Base-by-base conservation (phyloP, 1,139 yeast genomes). In the Kodamaea plutei region DNA sequence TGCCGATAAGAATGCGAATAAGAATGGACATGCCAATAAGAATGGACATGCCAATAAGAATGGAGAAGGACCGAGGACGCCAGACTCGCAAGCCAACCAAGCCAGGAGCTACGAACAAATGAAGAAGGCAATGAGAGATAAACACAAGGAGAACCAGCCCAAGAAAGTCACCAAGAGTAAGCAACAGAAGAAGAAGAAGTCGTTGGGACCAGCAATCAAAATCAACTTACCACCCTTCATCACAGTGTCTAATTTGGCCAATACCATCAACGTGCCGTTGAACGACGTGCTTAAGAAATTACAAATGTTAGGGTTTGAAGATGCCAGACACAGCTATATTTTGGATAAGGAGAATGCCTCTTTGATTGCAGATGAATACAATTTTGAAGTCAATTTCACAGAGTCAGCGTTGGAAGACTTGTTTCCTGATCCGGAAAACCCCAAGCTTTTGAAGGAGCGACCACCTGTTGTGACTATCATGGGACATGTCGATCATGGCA, bases 401-500 rank as follows among this genome's bases (percentile, higher is more conserved):
- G 81, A 79, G 28, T 73, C 76, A 15, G 69, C 74, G 7, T 79
- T 77, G 4, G 69, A 72, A n/a, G 91, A 83, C 46, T 52, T 83
- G 26, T 79, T 76, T 44, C 76, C 79, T 30, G 59, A 52, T 7
- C 43, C 50, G 2, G 51, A 50, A 2, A 71, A 73, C 25, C 61
- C 67, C 4, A 56, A 61, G 7, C 44, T 55, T 14, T 55, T 83
- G 39, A 76, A 76, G 31, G 69, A 79, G 10, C 67, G 98, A 43
- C 88, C 98, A 0, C 98, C 99, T 0, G 83, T 91, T 15, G 96
- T 91, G 2, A 89, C 98, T 0, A 85, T 91, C 31, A 91, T 91
- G 97, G 99, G 99, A 4, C 99, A 91, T 57, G 98, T 91, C 24
- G 99, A 91, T 56, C 99, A 91, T 52, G 99, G 99, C 1, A 91